Evolutionary conservation across 2,329 filamentous ascomycete species (phyloP).

Genomic region (Fusarium verticillioides): DNA sequence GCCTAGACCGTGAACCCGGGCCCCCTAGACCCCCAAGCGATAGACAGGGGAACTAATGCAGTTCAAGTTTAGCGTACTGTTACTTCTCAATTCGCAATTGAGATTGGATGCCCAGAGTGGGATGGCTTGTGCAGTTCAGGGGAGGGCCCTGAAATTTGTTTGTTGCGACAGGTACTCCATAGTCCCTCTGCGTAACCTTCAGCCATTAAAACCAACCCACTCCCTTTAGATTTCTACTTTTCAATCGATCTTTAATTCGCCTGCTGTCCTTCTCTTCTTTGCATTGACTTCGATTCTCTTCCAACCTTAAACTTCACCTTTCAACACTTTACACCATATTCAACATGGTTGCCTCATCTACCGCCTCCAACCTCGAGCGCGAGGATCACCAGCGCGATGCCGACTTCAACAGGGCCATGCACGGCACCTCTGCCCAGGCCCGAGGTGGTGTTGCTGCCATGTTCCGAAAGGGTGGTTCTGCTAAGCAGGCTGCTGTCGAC

Average conservation of each 20-base stretch:
- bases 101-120: slow-evolving; percentile 42
- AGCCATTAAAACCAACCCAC: slow-evolving; percentile 41
- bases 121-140: slow-evolving; percentile 42
- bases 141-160: slow-evolving; percentile 48
- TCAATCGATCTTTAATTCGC: slow-evolving; percentile 24
- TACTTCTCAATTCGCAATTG: slow-evolving; percentile 40
- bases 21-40: slow-evolving; percentile 33
- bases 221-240: slow-evolving; percentile 30
- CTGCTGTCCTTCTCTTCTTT: slow-evolving; percentile 11
- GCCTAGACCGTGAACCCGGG: slow-evolving; percentile 20
- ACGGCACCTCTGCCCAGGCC: slow-evolving; percentile 76
- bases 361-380: slow-evolving; percentile 70
- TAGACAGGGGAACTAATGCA: slow-evolving; percentile 22
- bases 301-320: slow-evolving; percentile 11
- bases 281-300: slow-evolving; percentile 1
- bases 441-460: slow-evolving; percentile 83
- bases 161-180: slow-evolving; percentile 40
- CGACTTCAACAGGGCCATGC: slow-evolving; percentile 89
- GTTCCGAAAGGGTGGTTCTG: slow-evolving; percentile 79
- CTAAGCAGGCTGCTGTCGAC: slow-evolving; percentile 84
- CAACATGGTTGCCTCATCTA: slow-evolving; percentile 58
- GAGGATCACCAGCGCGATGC: slow-evolving; percentile 90
- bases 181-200: slow-evolving; percentile 34
- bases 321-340: slow-evolving; percentile 43
- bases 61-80: slow-evolving; percentile 36